Base-by-base conservation (phyloP, 495 filamentous ascomycete genomes). In the Neurospora sp. region DNA sequence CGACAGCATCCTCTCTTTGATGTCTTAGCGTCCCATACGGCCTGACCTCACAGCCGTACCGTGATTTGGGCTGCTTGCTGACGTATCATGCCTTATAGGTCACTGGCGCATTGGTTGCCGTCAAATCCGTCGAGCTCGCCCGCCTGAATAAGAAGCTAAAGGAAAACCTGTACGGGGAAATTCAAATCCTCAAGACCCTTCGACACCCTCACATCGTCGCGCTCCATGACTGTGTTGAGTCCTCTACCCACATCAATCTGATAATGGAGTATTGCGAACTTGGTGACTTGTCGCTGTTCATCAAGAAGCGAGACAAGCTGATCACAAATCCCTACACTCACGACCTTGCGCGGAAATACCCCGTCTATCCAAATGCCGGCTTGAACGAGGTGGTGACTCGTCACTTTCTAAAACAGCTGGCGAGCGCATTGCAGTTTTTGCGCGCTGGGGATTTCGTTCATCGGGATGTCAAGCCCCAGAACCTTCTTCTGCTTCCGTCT, bases 221-320 rank as follows among this genome's bases (percentile, higher is more conserved):
- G 71, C 89, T 99, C 70, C 94, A 96, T 83, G 93, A 97, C 80
- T 97, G 94, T 84, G 87, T 92, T 81, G 95, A 98, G 79, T 90
- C 92, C 5, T 83, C 87, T 7, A 90, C 90, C 23, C 93, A 97
- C 73, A 97, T 98, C 81, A 94, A 99, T 83, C 87, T 99, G 23
- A 91, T 98, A 69, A 99, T 98, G 96, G 96, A 99, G 81, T 98
- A 94, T 83, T 99, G 96, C 83, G 92, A 96, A 77, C 85, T 99
- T 40, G 94, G 96, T 38, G 96, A 99, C 78, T 81, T 99, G 71
- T 96, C 95, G 9, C 83, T 93, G 12, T 98, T 99, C 82, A 97
- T 98, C 84, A 97, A 94, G 85, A 94, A 94, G 80, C 89, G 96
- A 69, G 91, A 95, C 66, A 92, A 88, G 69, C 86, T 97, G 10